Evolutionary conservation across 2,329 filamentous ascomycete genomes (phyloP), one percentile per base, ranked within the genome.

Genomic region (Cladophialophora carrionii): DNA sequence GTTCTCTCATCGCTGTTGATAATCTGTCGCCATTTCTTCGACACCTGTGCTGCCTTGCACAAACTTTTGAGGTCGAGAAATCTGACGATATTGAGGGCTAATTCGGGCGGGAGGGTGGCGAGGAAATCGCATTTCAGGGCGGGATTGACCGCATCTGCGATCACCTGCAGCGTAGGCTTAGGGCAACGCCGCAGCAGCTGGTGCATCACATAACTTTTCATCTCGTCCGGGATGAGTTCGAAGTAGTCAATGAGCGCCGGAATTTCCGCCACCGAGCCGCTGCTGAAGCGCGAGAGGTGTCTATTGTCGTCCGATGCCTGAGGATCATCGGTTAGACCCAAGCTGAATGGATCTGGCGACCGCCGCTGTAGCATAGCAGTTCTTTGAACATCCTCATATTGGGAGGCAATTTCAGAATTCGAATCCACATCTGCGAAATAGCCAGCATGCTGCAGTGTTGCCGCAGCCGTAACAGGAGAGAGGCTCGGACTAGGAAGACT

Each of bases 131-230:
- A 96, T 77, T 96, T 97, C 63, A 99, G 79, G 0, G 94, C 92
- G 7, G 95, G 95, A 73, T 96, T 97, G 70, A 99, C 93, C 14
- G 92, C 88, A 70, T 92, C 88, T 41, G 94, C 92, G 62, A 99
- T 89, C 61, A 96, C 88, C 73, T 95, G 92, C 4, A 99, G 82
- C 0, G 93, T 96, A 49, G 92, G 89, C 71, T 96, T 90, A 5
- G 92, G 87, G 74, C 93, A 98, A 54, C 95, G 86, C 63, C 91
- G 89, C 29, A 99, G 84, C 62, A 99, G 87, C 75, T 99, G 94
- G 75, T 96, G 98, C 88, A 99, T 96, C 79, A 99, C 89, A 74
- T 96, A 96, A 0, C 90, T 90, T 78, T 99, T 95, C 85, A 99
- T 88, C 72, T 95, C 90, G 52, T 90, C 87, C 1, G 94, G 92